Evolutionary conservation across 164 flowering plant genomes (phyloP).

Genomic region (Chimonanthus salicifolius): DNA sequence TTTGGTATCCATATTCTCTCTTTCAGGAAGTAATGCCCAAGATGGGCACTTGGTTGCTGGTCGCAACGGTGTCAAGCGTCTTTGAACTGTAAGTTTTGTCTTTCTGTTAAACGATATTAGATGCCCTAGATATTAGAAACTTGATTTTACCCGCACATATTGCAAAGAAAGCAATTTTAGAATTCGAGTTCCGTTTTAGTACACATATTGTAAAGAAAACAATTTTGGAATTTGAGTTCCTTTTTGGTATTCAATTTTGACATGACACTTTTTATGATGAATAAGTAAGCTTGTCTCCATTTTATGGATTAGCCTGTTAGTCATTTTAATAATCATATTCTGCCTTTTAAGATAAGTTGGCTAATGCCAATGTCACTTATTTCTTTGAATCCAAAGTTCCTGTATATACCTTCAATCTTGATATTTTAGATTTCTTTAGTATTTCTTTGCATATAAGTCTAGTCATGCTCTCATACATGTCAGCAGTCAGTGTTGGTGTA

Average conservation of each 20-base stretch:
- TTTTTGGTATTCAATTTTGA: background rate
- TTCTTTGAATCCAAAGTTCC: background rate
- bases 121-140: background rate
- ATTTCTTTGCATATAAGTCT: background rate
- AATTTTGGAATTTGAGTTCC: background rate
- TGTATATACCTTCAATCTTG: background rate
- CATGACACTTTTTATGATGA: background rate
- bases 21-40: slow-evolving; percentile 79
- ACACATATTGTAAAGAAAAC: no score
- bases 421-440: background rate
- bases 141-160: background rate
- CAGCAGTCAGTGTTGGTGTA: background rate
- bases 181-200: no score
- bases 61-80: slow-evolving; percentile 98
- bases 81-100: slow-evolving; percentile 72
- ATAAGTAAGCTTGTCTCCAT: background rate
- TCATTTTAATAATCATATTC: background rate
- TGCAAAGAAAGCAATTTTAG: no score
- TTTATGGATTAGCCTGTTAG: background rate
- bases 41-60: slow-evolving; percentile 97
- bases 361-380: no score
- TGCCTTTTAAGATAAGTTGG: background rate
- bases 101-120: no score
- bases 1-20: slow-evolving; percentile 75
- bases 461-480: background rate